Percentiles rank a stretch among this genome's conserved stretches.
phyloP scores from a whole-genome alignment of 73 alveolate species.

The Paramecium tetraurelia region DNA sequence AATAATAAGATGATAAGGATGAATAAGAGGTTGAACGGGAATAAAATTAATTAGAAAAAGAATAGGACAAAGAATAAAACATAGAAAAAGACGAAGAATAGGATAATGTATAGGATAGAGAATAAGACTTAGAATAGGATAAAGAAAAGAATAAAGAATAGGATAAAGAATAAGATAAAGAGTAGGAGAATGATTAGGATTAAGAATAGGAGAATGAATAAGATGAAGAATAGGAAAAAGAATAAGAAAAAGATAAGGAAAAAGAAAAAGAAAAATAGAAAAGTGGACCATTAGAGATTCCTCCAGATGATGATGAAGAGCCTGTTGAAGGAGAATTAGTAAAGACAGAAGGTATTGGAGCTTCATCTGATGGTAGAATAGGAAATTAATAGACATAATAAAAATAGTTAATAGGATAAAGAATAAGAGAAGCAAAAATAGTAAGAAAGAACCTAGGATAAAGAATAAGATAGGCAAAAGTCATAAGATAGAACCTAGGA shows the following conservation, averaged over 20 bases:
- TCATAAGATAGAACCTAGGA: too few species aligned
- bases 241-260: background rate
- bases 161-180: background rate
- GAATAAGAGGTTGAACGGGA: background rate
- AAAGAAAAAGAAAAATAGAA: background rate
- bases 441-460: background rate
- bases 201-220: background rate
- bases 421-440: too few species aligned
- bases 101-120: background rate
- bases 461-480: too few species aligned
- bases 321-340: conserved; percentile 1
- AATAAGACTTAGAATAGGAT: background rate
- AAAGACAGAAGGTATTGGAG: background rate
- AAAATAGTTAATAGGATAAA: background rate
- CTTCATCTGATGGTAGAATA: background rate
- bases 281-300: background rate
- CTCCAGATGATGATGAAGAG: conserved; percentile 16
- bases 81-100: background rate
- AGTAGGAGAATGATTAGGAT: background rate
- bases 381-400: background rate
- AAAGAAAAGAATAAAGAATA: background rate
- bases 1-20: background rate
- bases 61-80: background rate
- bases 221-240: background rate
- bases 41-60: background rate